Percentiles rank a stretch among this genome's conserved stretches.
phyloP scores from a whole-genome alignment of 1,139 yeast species.

The Blastobotrys indianensis region DNA sequence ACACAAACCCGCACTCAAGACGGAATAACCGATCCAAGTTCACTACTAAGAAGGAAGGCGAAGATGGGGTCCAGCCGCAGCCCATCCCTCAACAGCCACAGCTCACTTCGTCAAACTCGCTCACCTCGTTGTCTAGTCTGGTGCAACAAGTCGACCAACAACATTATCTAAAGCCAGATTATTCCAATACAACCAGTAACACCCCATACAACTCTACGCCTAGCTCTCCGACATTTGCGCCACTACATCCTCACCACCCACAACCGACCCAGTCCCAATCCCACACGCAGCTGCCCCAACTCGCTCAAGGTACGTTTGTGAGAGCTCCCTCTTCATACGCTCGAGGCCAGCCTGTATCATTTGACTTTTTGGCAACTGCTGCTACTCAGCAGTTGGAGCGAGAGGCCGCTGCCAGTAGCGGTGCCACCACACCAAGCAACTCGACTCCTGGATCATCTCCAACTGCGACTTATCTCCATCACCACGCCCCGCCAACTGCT shows the following conservation, averaged over 20 bases:
- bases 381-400: constrained; percentile 72
- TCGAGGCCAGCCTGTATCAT: constrained; percentile 31
- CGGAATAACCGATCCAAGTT: constrained; percentile 38
- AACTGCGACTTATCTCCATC: constrained; percentile 6
- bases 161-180: constrained; percentile 15
- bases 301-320: constrained; percentile 7
- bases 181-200: constrained; percentile 16
- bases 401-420: constrained; percentile 25
- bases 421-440: background rate
- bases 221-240: constrained; percentile 19
- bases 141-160: constrained; percentile 8
- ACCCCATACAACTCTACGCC: constrained; percentile 21
- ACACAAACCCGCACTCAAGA: constrained; percentile 68
- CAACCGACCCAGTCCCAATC: constrained; percentile 5
- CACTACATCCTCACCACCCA: constrained; percentile 8
- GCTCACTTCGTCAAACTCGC: constrained; percentile 10
- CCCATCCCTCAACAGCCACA: background rate
- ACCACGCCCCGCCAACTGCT: constrained; percentile 2
- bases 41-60: constrained; percentile 10
- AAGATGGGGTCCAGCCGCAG: too few species aligned
- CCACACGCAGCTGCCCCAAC: constrained; percentile 3
- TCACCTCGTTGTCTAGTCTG: constrained; percentile 9
- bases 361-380: constrained; percentile 74
- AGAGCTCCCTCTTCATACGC: constrained; percentile 14
- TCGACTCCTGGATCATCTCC: constrained; percentile 14